A percentile compares a stretch with the other conserved stretches of the same genome.
These are phyloP conservation scores for Euclidium syriacum DNA, from an alignment of 345 rosid genomes.

Conservation along the genomic window DNA sequence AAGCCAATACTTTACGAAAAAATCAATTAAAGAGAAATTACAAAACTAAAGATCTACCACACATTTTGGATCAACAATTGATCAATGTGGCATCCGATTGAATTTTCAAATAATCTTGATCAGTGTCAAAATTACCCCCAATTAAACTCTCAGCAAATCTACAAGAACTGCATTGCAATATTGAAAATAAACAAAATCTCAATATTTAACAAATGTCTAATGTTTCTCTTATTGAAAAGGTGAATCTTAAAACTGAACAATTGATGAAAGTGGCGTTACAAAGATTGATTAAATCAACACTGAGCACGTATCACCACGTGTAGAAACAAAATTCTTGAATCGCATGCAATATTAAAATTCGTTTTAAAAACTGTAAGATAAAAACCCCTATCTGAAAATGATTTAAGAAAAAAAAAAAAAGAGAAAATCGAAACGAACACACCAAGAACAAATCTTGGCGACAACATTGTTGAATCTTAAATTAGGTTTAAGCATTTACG, in stretches of 20 bases:
- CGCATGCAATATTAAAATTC: constrained; percentile 7
- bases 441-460: constrained; percentile 15
- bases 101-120: background rate
- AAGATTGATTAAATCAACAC: constrained; percentile 6
- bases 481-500: constrained; percentile 1
- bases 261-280: background rate
- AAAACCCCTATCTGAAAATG: background rate
- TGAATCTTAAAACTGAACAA: constrained; percentile 3
- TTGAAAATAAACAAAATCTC: constrained; percentile 1
- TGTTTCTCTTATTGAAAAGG: background rate
- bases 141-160: background rate
- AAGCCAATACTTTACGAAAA: background rate
- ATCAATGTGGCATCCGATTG: background rate
- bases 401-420: background rate
- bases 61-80: background rate
- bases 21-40: background rate
- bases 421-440: no score
- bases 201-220: background rate
- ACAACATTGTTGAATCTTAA: background rate
- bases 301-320: background rate
- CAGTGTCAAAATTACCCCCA: background rate
- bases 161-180: background rate
- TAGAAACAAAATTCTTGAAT: background rate
- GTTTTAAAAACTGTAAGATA: background rate
- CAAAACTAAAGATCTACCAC: background rate